phyloP scores from a whole-genome alignment of 2,329 filamentous ascomycete species.

The Hyphodiscus sp. region DNA sequence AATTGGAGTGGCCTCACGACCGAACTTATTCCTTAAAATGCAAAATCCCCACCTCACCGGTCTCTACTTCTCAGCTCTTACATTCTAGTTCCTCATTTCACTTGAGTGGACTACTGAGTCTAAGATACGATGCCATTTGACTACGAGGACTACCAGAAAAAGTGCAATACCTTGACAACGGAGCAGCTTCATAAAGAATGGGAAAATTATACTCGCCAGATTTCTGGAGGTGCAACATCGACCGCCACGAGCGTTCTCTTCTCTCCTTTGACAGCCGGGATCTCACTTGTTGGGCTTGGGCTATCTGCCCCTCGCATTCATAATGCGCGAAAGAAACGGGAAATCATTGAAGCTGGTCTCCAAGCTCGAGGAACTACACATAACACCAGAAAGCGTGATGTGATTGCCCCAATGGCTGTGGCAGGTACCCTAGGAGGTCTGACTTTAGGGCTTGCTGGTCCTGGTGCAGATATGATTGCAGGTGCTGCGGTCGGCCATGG shows the following conservation, averaged over 20 bases:
- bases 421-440: conserved; percentile 33
- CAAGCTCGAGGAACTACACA: conserved; percentile 31
- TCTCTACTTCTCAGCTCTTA: neutral
- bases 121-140: conserved; percentile 33
- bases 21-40: neutral
- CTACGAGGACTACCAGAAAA: conserved; percentile 35
- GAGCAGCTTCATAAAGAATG: conserved; percentile 36
- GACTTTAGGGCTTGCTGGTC: conserved; percentile 32
- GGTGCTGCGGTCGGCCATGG: conserved; percentile 33
- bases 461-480: conserved; percentile 32
- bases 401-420: conserved; percentile 34
- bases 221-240: conserved; percentile 35
- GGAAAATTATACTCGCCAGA: conserved; percentile 38
- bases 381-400: conserved; percentile 36
- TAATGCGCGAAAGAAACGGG: conserved; percentile 37
- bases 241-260: conserved; percentile 35
- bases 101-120: neutral
- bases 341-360: conserved; percentile 36
- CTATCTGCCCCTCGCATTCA: conserved; percentile 35
- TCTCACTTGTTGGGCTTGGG: conserved; percentile 35
- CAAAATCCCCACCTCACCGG: neutral
- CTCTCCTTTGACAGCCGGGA: conserved; percentile 34
- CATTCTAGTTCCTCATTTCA: neutral
- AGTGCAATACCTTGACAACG: conserved; percentile 32
- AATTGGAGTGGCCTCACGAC: neutral